A percentile compares a stretch with the other conserved stretches of the same genome.
These are phyloP conservation scores for Ananas comosus DNA, from an alignment of 176 grass and related monocot species.

Conservation along the genomic window DNA sequence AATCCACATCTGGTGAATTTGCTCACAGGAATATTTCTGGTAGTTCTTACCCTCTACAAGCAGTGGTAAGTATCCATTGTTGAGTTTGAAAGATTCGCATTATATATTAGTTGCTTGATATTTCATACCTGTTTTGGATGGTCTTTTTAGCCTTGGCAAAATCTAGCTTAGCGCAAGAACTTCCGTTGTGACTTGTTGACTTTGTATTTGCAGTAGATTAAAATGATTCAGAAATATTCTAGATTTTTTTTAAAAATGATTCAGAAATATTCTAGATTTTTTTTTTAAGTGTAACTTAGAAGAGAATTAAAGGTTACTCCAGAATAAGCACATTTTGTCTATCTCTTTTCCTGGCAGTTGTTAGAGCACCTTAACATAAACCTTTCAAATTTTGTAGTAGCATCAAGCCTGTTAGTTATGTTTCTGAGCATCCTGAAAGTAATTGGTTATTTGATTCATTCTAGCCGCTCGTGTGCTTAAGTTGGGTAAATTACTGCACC, in stretches of 20 bases:
- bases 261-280: not conserved
- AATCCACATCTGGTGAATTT: constrained; percentile 37
- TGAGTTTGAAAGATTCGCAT: not conserved
- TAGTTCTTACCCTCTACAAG: constrained; percentile 46
- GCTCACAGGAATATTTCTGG: constrained; percentile 36
- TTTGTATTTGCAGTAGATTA: not conserved
- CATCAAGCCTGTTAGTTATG: no score
- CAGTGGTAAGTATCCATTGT: constrained; percentile 31
- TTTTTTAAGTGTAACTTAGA: not conserved
- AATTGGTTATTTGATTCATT: not conserved
- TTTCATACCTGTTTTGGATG: not conserved
- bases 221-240: not conserved
- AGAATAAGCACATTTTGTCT: no score
- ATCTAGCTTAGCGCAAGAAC: not conserved
- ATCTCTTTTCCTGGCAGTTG: not conserved
- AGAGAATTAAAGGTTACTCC: not conserved
- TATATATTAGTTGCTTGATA: not conserved
- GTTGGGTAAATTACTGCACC: not conserved
- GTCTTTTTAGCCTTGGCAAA: no score
- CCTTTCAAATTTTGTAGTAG: not conserved
- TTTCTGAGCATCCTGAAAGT: not conserved
- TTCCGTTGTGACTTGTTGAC: not conserved
- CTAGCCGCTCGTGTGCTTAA: not conserved
- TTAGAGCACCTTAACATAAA: not conserved
- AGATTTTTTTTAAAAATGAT: not conserved